phyloP scores from a whole-genome alignment of 2,329 filamentous ascomycete species.

The Calonectria pauciramosa region DNA sequence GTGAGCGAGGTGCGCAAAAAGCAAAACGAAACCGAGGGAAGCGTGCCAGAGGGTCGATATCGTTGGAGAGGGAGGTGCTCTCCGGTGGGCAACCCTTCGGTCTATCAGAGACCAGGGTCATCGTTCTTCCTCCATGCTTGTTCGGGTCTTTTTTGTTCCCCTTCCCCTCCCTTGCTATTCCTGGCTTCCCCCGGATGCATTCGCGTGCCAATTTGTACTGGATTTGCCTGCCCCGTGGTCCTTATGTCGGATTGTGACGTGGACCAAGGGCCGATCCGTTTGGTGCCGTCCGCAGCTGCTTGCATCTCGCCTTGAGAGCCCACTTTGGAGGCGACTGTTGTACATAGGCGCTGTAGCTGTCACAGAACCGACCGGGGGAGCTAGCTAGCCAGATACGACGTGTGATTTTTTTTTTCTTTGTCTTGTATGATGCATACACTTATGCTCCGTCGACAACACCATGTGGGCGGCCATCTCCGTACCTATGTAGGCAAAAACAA shows the following conservation, averaged over 20 bases:
- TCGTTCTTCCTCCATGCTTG: neutral
- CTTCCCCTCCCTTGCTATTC: neutral
- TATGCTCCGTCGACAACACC: neutral
- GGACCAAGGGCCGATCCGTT: slow-evolving; percentile 47
- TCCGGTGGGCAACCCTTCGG: neutral
- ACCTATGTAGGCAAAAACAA: neutral
- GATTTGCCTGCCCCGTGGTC: neutral
- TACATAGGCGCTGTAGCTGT: slow-evolving; percentile 6
- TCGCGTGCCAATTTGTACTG: neutral
- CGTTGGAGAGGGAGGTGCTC: too few species aligned
- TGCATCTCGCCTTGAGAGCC: slow-evolving; percentile 14
- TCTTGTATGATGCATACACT: slow-evolving; percentile 5
- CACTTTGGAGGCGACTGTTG: slow-evolving; percentile 11
- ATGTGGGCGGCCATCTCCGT: slow-evolving; percentile 3
- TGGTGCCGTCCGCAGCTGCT: slow-evolving; percentile 32
- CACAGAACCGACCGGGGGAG: neutral
- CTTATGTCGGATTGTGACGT: slow-evolving; percentile 36
- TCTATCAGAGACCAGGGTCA: neutral
- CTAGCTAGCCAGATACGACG: neutral
- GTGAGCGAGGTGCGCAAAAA: neutral
- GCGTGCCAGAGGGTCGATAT: neutral
- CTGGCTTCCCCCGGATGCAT: neutral
- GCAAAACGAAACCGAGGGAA: neutral
- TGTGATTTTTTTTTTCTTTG: slow-evolving; percentile 7
- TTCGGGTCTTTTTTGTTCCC: neutral